A percentile compares a stretch with the other conserved stretches of the same genome.
phyloP scores from a whole-genome alignment of 129 eudicot species.

The Rutidosis leptorrhynchoides region DNA sequence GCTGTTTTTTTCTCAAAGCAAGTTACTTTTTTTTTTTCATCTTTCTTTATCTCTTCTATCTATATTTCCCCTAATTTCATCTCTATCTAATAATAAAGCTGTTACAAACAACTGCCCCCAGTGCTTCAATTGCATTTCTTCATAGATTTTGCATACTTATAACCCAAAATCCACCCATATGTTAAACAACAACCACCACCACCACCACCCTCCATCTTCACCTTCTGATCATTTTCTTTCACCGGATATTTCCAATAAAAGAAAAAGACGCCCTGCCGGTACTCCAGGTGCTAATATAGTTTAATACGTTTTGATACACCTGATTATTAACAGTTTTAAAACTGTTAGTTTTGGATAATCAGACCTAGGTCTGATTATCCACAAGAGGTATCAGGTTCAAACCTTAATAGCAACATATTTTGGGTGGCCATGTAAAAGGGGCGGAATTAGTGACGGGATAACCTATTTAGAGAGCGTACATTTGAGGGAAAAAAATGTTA shows the following conservation, averaged over 20 bases:
- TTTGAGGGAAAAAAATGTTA: no score
- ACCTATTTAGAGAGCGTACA: no score
- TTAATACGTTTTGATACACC: no score
- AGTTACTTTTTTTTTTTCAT: conserved; percentile 28
- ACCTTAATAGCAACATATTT: no score
- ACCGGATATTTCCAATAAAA: conserved; percentile 43
- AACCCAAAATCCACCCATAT: conserved; percentile 34
- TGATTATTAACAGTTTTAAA: no score
- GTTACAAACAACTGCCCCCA: conserved; percentile 36
- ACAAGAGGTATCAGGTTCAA: no score
- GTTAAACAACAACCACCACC: conserved; percentile 46
- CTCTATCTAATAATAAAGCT: conserved; percentile 48
- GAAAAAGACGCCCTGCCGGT: conserved; percentile 74
- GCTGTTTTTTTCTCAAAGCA: conserved; percentile 53
- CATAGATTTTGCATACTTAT: conserved; percentile 21
- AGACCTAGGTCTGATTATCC: no score
- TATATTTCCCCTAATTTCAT: conserved; percentile 26
- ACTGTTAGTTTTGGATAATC: background rate
- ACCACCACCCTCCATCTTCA: conserved; percentile 49
- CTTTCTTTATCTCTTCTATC: background rate
- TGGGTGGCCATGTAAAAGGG: no score
- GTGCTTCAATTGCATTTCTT: conserved; percentile 20
- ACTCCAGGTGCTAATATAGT: no score
- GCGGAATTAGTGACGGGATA: no score
- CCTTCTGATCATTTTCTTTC: conserved; percentile 49